Evolutionary conservation across 805 yeast genomes (phyloP).

Genomic region (Saccharomyces eubayanus): DNA sequence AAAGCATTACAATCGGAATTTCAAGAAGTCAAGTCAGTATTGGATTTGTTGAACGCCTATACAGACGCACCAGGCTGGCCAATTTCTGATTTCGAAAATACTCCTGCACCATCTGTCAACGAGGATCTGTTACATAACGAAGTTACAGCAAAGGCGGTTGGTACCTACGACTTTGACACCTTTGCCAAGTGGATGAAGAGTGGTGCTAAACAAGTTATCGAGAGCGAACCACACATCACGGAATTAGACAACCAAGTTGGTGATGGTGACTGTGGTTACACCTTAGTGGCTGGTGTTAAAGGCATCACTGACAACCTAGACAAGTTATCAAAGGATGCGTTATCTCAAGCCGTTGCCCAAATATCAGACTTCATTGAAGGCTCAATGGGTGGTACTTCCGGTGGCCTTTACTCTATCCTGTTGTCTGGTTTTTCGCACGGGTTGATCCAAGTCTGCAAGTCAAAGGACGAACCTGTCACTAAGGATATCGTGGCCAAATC

Average conservation of each 20-base stretch:
- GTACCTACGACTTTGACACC: constrained; percentile 29
- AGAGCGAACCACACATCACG: constrained; percentile 78
- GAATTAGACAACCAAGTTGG: constrained; percentile 83
- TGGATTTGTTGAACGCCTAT: constrained; percentile 57
- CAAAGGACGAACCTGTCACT: constrained; percentile 26
- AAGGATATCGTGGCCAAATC: constrained; percentile 39
- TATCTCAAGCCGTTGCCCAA: constrained; percentile 52
- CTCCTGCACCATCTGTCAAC: constrained; percentile 28
- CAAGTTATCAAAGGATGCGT: constrained; percentile 32
- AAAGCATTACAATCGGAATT: constrained; percentile 29
- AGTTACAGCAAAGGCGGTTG: constrained; percentile 30
- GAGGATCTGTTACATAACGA: constrained; percentile 24
- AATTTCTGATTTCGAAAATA: constrained; percentile 18
- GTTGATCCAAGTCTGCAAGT: constrained; percentile 27
- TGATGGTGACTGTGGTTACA: constrained; percentile 96
- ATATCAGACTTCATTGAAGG: constrained; percentile 79
- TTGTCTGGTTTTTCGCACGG: constrained; percentile 66
- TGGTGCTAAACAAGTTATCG: constrained; percentile 45
- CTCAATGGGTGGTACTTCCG: constrained; percentile 97
- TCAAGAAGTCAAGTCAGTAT: constrained; percentile 29
- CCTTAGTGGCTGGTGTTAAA: constrained; percentile 73
- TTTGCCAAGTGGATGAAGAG: constrained; percentile 35
- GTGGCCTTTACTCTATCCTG: constrained; percentile 83
- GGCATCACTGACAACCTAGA: constrained; percentile 53
- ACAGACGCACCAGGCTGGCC: constrained; percentile 83